phyloP scores from a whole-genome alignment of 306 rosid genomes.

The Rosa multiflora region DNA sequence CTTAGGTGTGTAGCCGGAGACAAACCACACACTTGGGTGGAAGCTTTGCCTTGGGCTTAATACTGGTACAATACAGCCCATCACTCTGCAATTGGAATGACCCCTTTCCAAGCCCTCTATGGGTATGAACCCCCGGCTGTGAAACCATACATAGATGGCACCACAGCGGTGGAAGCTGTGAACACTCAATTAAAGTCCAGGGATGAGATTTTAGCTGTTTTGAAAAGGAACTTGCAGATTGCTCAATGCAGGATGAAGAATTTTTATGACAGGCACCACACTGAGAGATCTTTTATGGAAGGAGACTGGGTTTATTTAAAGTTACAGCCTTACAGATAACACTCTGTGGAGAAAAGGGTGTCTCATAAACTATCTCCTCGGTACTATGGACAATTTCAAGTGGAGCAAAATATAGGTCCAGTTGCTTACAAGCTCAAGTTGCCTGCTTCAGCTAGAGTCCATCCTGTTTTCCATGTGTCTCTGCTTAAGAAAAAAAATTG shows the following conservation, averaged over 20 bases:
- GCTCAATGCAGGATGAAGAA: not conserved
- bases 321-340: not conserved
- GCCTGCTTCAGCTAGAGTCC: no score
- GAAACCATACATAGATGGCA: no score
- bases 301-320: not conserved
- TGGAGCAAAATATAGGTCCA: no score
- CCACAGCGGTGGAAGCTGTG: no score
- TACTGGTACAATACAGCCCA: not conserved
- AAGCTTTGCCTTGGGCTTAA: not conserved
- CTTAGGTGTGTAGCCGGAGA: not conserved
- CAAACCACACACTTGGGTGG: not conserved
- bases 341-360: not conserved
- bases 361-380: not conserved
- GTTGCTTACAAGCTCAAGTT: no score
- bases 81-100: not conserved
- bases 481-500: no score
- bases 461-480: no score
- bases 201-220: no score
- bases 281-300: not conserved
- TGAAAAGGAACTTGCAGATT: no score
- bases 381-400: not conserved
- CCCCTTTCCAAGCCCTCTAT: not conserved
- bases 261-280: not conserved
- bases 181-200: no score
- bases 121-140: not conserved